A percentile compares a stretch with the other conserved stretches of the same genome.
phyloP scores from a whole-genome alignment of 176 grass and related monocot species.

The Oryza glumipatula region DNA sequence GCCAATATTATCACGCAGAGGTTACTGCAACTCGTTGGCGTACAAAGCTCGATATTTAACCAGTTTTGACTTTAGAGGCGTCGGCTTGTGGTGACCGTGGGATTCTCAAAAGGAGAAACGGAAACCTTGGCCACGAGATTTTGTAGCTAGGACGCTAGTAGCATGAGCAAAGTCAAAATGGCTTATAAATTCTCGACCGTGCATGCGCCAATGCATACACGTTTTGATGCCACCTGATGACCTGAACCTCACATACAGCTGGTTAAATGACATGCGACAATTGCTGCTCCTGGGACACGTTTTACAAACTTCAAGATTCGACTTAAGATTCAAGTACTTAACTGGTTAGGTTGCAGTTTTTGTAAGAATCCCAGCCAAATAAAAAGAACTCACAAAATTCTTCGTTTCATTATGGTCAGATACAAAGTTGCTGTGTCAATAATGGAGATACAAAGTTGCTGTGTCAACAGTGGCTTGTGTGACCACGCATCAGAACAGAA shows the following conservation, averaged over 20 bases:
- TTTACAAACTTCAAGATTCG: background rate
- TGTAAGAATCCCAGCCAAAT: too few relatives aligned
- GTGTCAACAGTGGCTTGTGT: background rate
- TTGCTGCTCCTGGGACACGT: background rate
- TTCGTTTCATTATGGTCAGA: background rate
- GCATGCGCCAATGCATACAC: background rate
- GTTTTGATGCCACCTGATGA: background rate
- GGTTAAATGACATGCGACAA: background rate
- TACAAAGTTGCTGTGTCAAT: background rate
- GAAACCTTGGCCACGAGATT: slow-evolving; percentile 18
- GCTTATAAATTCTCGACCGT: background rate
- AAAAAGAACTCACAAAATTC: background rate
- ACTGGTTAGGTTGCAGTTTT: too few relatives aligned
- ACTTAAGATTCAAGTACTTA: background rate
- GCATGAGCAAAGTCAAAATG: slow-evolving; percentile 22
- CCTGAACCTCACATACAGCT: background rate
- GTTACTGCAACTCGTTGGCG: background rate
- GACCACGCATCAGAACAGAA: background rate
- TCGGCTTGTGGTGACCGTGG: slow-evolving; percentile 14
- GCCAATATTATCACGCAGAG: background rate
- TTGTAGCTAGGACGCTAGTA: slow-evolving; percentile 1
- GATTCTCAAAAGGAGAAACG: slow-evolving; percentile 29
- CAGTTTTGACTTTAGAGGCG: slow-evolving; percentile 32
- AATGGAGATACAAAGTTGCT: background rate
- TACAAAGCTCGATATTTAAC: slow-evolving; percentile 27